phyloP scores from a whole-genome alignment of 176 grass and related monocot species.

The Raddia distichophylla region DNA sequence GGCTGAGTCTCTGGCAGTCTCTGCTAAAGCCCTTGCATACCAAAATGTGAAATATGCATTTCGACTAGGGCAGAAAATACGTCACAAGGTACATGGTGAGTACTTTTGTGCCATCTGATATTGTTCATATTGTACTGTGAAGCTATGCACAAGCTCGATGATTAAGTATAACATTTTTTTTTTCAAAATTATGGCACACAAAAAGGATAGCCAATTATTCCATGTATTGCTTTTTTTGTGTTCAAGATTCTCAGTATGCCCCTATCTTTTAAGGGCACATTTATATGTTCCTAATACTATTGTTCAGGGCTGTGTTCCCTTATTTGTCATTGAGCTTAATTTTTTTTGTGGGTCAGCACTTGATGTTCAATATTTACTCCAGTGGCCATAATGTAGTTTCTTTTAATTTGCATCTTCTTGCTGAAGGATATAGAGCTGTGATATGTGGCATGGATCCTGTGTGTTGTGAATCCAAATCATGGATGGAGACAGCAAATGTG shows the following conservation, averaged over 20 bases:
- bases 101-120: constrained; percentile 29
- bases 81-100: constrained; percentile 90
- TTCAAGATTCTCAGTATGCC: background rate
- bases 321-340: constrained; percentile 23
- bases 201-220: background rate
- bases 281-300: background rate
- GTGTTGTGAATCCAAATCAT: constrained; percentile 93
- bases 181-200: constrained; percentile 6
- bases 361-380: constrained; percentile 17
- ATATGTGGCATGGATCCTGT: constrained; percentile 99
- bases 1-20: constrained; percentile 78
- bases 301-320: constrained; percentile 1
- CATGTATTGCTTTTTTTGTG: background rate
- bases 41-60: constrained; percentile 88
- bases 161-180: background rate
- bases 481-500: constrained; percentile 89
- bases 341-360: constrained; percentile 20
- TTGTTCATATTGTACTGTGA: constrained; percentile 28
- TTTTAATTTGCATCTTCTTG: constrained; percentile 29
- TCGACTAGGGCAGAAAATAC: constrained; percentile 85
- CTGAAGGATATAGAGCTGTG: constrained; percentile 93
- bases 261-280: background rate
- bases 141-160: constrained; percentile 26
- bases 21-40: constrained; percentile 89
- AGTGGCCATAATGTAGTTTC: background rate